Evolutionary conservation across 179 eudicot genomes (phyloP).

Genomic region (Spinacia oleracea): DNA sequence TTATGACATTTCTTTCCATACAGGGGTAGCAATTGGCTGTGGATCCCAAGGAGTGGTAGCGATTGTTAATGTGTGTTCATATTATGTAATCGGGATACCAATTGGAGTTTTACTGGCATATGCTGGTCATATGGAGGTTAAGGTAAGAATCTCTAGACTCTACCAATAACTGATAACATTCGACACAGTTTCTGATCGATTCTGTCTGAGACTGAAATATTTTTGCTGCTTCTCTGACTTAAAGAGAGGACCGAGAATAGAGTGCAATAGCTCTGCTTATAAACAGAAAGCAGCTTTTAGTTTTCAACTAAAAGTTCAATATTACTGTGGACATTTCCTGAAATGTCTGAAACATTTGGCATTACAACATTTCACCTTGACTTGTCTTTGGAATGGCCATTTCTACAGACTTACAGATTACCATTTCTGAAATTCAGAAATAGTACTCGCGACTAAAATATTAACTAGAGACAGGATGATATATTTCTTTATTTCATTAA

Average conservation of each 20-base stretch:
- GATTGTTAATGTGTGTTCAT: slow-evolving; percentile 37
- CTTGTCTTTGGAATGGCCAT: background rate
- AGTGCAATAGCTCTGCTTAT: background rate
- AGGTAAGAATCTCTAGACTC: slow-evolving; percentile 24
- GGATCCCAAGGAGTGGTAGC: slow-evolving; percentile 48
- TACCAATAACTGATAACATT: background rate
- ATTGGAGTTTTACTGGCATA: slow-evolving; percentile 45
- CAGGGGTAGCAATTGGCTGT: slow-evolving; percentile 47
- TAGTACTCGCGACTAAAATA: too few relatives aligned
- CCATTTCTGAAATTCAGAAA: too few relatives aligned
- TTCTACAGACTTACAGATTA: too few relatives aligned
- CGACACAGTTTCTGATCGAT: background rate
- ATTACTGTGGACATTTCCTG: background rate
- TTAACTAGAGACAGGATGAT: background rate
- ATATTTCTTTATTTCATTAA: background rate
- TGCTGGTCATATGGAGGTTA: slow-evolving; percentile 35
- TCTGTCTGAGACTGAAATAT: background rate
- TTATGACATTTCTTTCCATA: background rate
- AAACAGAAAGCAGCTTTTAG: background rate
- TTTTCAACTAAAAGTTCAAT: background rate
- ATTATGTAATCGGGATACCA: slow-evolving; percentile 45
- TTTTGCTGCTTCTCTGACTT: background rate
- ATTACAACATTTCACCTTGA: background rate
- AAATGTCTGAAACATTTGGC: background rate
- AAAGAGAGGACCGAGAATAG: background rate